Base-by-base conservation (phyloP, 1,139 yeast species). In the Protomyces inundatus region DNA sequence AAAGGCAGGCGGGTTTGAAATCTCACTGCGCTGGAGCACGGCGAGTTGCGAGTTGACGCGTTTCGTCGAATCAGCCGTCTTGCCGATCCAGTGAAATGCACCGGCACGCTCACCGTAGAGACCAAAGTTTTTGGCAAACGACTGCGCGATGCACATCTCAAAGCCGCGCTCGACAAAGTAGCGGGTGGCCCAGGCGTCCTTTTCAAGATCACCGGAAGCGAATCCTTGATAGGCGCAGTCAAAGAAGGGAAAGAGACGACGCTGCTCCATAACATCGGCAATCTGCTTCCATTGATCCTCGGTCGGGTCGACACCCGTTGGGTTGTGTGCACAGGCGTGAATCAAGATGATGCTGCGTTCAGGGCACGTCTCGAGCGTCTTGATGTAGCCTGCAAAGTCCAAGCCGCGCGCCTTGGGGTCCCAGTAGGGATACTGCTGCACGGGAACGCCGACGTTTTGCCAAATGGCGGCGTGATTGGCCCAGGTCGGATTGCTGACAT, bases 101-200 rank as follows among this genome's bases (percentile, higher is more conserved):
- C 98, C 97, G 55, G 90, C 91, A 76, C 97, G 85, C 79, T 93
- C 97, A 70, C 97, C 96, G 76, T 91, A 90, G 66, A 91, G 82
- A 37, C 98, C 98, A 95, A 91, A 88, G 80, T 91, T 91, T 78
- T 91, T 91, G 70, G 98, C 96, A 77, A 91, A 91, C 2, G 97
- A 89, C 77, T 90, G 97, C 74, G 96, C 88, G 66, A 89, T 79
- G 64, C 87, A 81, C 69, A 85, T 76, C 61, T 87, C 82, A 68
- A 83, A 50, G 71, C 77, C 73, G 74, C 74, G 73, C 70, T 73
- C 68, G 72, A 77, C 73, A 78, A 75, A 70, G 78, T 75, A 72
- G 71, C 80, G 76, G 37, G 79, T 76, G 32, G 81, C 79, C 74
- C 76, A 82, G 32, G 85, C 82, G 69, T 84, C 87, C 58, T 77